phyloP scores from a whole-genome alignment of 345 rosid species.

The Syzygium grande region DNA sequence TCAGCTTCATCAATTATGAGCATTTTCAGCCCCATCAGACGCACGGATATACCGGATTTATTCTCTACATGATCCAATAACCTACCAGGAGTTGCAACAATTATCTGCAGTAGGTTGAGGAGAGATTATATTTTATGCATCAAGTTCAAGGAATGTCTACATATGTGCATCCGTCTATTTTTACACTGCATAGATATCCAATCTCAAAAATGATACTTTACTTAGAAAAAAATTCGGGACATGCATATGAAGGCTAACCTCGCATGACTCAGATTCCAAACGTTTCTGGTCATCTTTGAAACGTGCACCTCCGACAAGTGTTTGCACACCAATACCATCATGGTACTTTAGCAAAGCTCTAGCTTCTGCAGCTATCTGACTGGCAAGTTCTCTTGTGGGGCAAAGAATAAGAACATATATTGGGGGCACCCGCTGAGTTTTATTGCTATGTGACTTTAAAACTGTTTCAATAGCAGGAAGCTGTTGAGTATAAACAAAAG shows the following conservation, averaged over 20 bases:
- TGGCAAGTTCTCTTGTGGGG: slow-evolving; percentile 91
- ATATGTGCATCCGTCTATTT: not conserved
- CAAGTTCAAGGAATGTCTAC: not conserved
- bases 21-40: slow-evolving; percentile 87
- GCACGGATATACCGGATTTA: slow-evolving; percentile 64
- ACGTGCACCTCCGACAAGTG: slow-evolving; percentile 88
- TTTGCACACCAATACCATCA: slow-evolving; percentile 73
- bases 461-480: slow-evolving; percentile 99
- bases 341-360: slow-evolving; percentile 77
- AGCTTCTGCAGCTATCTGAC: slow-evolving; percentile 95
- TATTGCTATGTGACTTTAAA: slow-evolving; percentile 45
- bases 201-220: not conserved
- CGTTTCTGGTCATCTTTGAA: slow-evolving; percentile 89
- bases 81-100: slow-evolving; percentile 96
- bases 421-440: slow-evolving; percentile 35
- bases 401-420: slow-evolving; percentile 69
- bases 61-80: slow-evolving; percentile 91
- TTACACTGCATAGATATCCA: not conserved
- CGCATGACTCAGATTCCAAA: slow-evolving; percentile 75
- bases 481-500: slow-evolving; percentile 55
- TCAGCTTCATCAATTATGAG: slow-evolving; percentile 95
- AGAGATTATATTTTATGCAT: not conserved
- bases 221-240: not conserved
- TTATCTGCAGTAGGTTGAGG: slow-evolving; percentile 32
- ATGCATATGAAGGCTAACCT: slow-evolving; percentile 39